Evolutionary conservation across 352 stramenopile genomes (phyloP).

Genomic region (Globisporangium carolinianum): DNA sequence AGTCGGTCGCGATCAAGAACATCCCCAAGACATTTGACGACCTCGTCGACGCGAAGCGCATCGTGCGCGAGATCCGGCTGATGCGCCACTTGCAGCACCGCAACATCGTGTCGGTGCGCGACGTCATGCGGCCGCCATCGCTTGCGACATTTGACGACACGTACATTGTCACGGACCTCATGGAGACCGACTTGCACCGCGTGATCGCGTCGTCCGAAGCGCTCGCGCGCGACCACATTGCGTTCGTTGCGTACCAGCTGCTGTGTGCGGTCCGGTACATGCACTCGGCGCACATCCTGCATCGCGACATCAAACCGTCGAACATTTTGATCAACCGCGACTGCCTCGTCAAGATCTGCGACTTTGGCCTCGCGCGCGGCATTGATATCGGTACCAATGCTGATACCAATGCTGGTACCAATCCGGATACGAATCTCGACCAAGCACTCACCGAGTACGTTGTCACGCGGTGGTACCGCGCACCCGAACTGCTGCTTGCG

Average conservation of each 20-base stretch:
- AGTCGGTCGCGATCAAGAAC: constrained; percentile 83
- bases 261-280: constrained; percentile 76
- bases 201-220: constrained; percentile 74
- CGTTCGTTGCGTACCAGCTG: constrained; percentile 82
- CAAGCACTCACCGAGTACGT: constrained; percentile 87
- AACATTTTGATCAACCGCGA: constrained; percentile 95
- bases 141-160: constrained; percentile 74
- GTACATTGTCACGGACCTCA: constrained; percentile 81
- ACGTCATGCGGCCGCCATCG: constrained; percentile 71
- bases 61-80: constrained; percentile 78
- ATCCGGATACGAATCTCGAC: no score
- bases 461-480: constrained; percentile 89
- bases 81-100: constrained; percentile 73
- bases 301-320: constrained; percentile 94
- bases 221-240: constrained; percentile 69
- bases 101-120: constrained; percentile 64
- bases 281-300: constrained; percentile 81
- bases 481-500: constrained; percentile 90
- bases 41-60: constrained; percentile 78
- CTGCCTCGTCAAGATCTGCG: constrained; percentile 83
- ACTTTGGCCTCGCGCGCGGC: constrained; percentile 84
- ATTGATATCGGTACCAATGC: constrained; percentile 42
- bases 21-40: constrained; percentile 82
- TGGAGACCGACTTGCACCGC: constrained; percentile 75
- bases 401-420: no score